Conservation (phyloP, 2,329 filamentous ascomycete genomes). For the Hymenoscyphus fructigenus region DNA sequence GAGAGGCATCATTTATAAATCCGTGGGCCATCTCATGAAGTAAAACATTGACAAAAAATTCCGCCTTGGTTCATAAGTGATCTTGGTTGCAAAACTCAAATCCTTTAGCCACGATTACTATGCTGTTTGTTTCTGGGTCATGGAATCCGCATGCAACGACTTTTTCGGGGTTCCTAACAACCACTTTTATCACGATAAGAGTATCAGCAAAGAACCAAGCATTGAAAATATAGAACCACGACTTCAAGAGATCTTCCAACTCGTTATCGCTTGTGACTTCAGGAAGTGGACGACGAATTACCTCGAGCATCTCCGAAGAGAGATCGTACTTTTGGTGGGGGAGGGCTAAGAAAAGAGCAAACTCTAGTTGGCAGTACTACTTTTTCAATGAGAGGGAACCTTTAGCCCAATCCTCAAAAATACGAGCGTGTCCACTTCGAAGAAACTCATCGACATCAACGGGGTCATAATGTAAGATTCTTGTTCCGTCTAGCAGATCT, state of each 20-base stretch:
- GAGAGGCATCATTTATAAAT: background rate
- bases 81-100: background rate
- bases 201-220: background rate
- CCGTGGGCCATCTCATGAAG: background rate
- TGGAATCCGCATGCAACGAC: background rate
- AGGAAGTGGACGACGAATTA: background rate
- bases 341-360: background rate
- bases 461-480: background rate
- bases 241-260: constrained; percentile 12
- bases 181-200: background rate
- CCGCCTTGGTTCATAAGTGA: background rate
- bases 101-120: background rate
- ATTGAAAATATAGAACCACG: background rate
- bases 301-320: background rate
- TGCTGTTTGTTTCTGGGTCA: background rate
- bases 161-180: background rate
- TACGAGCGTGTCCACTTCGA: background rate
- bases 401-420: background rate
- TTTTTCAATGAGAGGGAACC: background rate
- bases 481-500: background rate
- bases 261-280: background rate
- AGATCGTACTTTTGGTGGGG: background rate
- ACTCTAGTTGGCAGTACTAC: background rate
- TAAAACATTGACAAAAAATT: background rate
- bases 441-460: background rate